These are phyloP conservation scores for Lentithecium fluviatile DNA, from an alignment of 495 filamentous ascomycete genomes.

Conservation along the genomic window DNA sequence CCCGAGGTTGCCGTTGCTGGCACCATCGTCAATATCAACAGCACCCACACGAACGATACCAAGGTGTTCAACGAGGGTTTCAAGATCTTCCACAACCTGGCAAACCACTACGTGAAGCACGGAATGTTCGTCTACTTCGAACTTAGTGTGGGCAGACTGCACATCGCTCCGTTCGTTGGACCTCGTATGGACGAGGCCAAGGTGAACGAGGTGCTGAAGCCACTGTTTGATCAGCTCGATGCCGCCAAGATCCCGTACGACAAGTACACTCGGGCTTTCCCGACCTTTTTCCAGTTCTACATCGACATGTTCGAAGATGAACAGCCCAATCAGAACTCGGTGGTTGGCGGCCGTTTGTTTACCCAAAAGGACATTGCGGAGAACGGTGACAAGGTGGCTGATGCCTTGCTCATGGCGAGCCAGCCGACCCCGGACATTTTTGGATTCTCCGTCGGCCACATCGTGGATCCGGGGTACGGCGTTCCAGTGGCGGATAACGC, in stretches of 20 bases:
- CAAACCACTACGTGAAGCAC: slow-evolving; percentile 44
- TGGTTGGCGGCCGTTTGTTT: slow-evolving; percentile 51
- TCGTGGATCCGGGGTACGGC: slow-evolving; percentile 50
- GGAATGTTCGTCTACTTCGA: slow-evolving; percentile 55
- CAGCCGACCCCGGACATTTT: slow-evolving; percentile 27
- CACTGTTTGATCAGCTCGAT: slow-evolving; percentile 49
- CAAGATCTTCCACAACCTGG: slow-evolving; percentile 48
- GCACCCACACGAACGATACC: slow-evolving; percentile 38
- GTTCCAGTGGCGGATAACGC: slow-evolving; percentile 28
- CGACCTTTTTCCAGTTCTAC: slow-evolving; percentile 51
- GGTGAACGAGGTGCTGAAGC: slow-evolving; percentile 46
- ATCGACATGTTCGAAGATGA: slow-evolving; percentile 51
- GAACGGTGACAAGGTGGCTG: slow-evolving; percentile 46
- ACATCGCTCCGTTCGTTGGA: slow-evolving; percentile 49
- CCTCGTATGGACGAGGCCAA: slow-evolving; percentile 46
- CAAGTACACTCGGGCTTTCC: slow-evolving; percentile 39
- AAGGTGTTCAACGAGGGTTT: slow-evolving; percentile 50
- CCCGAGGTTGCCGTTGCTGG: slow-evolving; percentile 46
- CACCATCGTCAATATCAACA: slow-evolving; percentile 47
- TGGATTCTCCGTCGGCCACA: slow-evolving; percentile 51
- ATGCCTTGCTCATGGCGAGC: slow-evolving; percentile 45
- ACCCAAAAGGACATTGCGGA: slow-evolving; percentile 44
- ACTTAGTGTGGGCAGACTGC: slow-evolving; percentile 37
- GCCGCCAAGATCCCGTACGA: slow-evolving; percentile 43
- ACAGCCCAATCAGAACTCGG: slow-evolving; percentile 45